Base-by-base conservation (phyloP, 192 early-diverging fungal species). In the Coemansia sp. region DNA sequence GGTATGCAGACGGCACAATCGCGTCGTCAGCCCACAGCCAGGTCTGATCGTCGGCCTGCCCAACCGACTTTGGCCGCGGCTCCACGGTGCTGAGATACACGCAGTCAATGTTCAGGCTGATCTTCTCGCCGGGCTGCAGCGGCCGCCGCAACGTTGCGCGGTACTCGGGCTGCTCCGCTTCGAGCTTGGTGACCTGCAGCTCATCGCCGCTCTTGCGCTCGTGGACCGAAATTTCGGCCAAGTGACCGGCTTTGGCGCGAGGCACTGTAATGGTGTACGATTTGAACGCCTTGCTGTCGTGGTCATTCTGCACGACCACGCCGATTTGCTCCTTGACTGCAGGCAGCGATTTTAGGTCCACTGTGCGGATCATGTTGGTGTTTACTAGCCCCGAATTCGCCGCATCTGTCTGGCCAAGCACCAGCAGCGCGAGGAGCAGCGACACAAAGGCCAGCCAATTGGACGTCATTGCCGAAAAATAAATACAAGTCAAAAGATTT, bases 41-140 rank as follows among this genome's bases (percentile, higher is more conserved):
- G 44, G 65, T 55, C 67, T 95, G 94, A 58, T 84, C 82, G 30
- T 83, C 87, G 6, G 73, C 62, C 73, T 93, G 94, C 21, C 62
- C 65, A 6, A 89, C 72, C 11, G 74, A 59, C 1, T 46, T 50
- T 8, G 89, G 89, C 35, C 75, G 64, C n/a, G 88, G 80, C n/a
- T 46, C 54, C 8, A 86, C 46, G 6, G 71, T 31, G 44, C 77
- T 64, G 33, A 75, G 70, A 45, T 80, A 80, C 7, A 67, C 78
- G 5, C 70, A 27, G 50, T 86, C 83, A 6, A 92, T 44, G 25
- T 73, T 84, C 52, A 92, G 62, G 54, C 80, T 74, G 25, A 84
- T 45, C 57, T 89, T 86, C 31, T 88, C 82, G 25, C 81, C 71
- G 3, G 86, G 79, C 48, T 68, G 43, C 38, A 92, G 43, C 24